Conservation (phyloP, 805 yeast species). For the Candida ipomoeae region DNA sequence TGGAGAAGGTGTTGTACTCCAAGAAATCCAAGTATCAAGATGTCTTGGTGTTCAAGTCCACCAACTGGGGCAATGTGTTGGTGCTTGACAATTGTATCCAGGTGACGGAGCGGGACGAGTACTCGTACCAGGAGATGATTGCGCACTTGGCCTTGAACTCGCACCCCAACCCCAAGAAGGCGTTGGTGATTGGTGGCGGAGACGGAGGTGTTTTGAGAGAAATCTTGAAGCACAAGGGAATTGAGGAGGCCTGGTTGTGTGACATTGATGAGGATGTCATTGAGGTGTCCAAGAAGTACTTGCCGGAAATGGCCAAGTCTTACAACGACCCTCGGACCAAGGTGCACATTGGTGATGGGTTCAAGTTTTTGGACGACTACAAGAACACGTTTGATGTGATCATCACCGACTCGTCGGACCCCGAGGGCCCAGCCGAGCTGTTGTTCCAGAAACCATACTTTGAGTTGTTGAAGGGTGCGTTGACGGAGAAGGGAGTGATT, state of each 20-base stretch:
- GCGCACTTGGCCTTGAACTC: conserved; percentile 88
- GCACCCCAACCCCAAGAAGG: conserved; percentile 92
- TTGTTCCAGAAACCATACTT: conserved; percentile 92
- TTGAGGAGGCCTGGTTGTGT: conserved; percentile 86
- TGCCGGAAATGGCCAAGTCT: conserved; percentile 83
- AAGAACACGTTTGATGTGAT: conserved; percentile 89
- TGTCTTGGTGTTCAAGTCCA: conserved; percentile 85
- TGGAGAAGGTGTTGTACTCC: conserved; percentile 78
- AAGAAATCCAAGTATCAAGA: conserved; percentile 91
- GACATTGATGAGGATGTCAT: conserved; percentile 96
- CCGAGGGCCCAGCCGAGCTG: conserved; percentile 96
- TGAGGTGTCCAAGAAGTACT: conserved; percentile 75
- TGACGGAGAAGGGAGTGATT: conserved; percentile 85
- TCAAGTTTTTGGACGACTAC: conserved; percentile 82
- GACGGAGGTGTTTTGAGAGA: conserved; percentile 98
- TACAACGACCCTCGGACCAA: conserved; percentile 84
- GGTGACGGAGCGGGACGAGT: conserved; percentile 96
- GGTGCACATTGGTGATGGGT: conserved; percentile 95
- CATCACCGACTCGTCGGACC: conserved; percentile 96
- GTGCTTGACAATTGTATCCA: conserved; percentile 94
- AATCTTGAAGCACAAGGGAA: conserved; percentile 79
- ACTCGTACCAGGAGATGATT: conserved; percentile 97
- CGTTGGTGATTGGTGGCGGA: conserved; percentile 96
- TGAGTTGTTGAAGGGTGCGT: conserved; percentile 76
- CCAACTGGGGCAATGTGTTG: conserved; percentile 91